Evolutionary conservation across 352 stramenopile species (phyloP).

Genomic region (Globisporangium rhizosaccharum): DNA sequence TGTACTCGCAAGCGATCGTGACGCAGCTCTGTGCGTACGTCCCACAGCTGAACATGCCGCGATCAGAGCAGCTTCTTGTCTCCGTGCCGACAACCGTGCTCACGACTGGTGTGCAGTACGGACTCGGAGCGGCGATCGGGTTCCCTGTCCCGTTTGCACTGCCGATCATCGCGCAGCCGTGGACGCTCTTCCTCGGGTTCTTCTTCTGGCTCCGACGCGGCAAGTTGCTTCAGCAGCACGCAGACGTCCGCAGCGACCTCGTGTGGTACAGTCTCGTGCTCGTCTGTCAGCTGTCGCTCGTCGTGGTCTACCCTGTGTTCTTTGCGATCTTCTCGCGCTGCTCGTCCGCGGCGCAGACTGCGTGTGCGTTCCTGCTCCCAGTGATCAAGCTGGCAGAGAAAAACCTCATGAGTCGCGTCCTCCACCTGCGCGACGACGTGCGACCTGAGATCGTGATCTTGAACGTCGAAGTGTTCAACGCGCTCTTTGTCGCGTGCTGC

Average conservation of each 20-base stretch:
- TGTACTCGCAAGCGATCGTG: conserved; percentile 1
- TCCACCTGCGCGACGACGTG: conserved; percentile 14
- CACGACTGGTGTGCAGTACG: conserved; percentile 2
- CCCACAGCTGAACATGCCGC: conserved; percentile 15
- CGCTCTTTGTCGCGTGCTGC: conserved; percentile 34
- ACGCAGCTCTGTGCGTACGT: conserved; percentile 5
- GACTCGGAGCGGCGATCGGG: conserved; percentile 15
- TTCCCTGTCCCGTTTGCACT: conserved; percentile 42
- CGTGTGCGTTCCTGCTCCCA: conserved; percentile 19
- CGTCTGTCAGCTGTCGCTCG: neutral
- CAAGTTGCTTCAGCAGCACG: conserved; percentile 1
- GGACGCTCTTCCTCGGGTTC: neutral
- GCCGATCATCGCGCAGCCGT: conserved; percentile 11
- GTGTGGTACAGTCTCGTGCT: neutral
- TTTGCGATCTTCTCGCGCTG: conserved; percentile 11
- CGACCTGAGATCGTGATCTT: conserved; percentile 28
- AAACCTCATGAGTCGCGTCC: conserved; percentile 22
- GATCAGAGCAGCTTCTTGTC: neutral
- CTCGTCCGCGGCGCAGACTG: conserved; percentile 9
- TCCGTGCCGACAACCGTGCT: neutral
- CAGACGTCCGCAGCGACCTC: neutral
- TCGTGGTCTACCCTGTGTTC: conserved; percentile 13
- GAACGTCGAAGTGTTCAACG: conserved; percentile 39
- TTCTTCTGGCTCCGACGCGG: neutral
- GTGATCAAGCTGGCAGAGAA: conserved; percentile 34